Percentiles rank a stretch among this genome's conserved stretches.
Conservation (phyloP, 2,329 filamentous ascomycete genomes). For the Cadophora luteo-olivacea region DNA sequence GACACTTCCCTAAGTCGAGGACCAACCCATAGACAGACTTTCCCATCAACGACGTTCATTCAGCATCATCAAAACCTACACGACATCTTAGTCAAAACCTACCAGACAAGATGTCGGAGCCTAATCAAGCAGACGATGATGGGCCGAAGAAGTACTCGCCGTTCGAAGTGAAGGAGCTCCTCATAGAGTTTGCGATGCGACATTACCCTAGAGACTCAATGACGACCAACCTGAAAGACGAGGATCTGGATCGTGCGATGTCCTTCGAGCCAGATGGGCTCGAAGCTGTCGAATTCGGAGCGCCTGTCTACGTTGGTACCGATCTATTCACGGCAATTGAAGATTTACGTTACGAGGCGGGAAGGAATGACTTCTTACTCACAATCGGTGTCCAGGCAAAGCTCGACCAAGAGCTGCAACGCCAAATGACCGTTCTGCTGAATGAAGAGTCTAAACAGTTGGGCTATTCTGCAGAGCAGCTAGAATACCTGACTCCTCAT, state of each 20-base stretch:
- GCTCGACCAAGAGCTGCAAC: background rate
- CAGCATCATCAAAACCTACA: background rate
- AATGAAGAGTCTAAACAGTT: slow-evolving; percentile 5
- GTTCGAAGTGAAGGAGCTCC: slow-evolving; percentile 22
- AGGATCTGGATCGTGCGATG: background rate
- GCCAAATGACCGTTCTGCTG: background rate
- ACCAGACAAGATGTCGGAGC: background rate
- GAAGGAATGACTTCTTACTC: slow-evolving; percentile 8
- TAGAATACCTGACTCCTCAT: background rate
- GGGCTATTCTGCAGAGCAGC: background rate
- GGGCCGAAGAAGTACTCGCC: background rate
- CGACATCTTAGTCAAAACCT: too few relatives aligned
- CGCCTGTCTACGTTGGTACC: slow-evolving; percentile 16
- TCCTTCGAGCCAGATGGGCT: slow-evolving; percentile 7
- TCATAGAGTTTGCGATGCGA: slow-evolving; percentile 17
- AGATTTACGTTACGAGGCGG: background rate
- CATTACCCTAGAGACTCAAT: background rate
- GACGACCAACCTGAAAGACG: background rate
- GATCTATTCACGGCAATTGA: slow-evolving; percentile 11
- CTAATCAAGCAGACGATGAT: background rate
- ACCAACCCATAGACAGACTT: background rate
- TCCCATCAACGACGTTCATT: background rate
- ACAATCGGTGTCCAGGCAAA: background rate
- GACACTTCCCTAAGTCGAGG: background rate
- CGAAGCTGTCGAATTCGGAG: background rate